A percentile compares a stretch with the other conserved stretches of the same genome.
Conservation (phyloP, 1,284 basidiomycete species). For the Rhodofomes roseus region DNA sequence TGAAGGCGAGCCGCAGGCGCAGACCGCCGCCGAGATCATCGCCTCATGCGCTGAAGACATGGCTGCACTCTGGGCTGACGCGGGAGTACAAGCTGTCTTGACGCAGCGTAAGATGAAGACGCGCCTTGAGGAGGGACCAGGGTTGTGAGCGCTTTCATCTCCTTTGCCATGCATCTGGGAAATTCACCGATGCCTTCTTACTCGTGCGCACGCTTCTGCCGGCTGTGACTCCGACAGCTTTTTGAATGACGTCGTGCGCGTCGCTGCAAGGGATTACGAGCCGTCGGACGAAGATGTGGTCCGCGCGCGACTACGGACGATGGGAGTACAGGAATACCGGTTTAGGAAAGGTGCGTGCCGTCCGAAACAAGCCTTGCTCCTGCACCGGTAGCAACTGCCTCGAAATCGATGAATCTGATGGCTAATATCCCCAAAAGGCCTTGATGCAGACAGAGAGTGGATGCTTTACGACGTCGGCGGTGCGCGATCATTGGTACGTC, state of each 20-base stretch:
- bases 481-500: slow-evolving; percentile 24
- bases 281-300: slow-evolving; percentile 71
- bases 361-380: not conserved
- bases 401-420: slow-evolving; percentile 1
- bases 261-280: slow-evolving; percentile 52
- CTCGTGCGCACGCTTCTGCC: not conserved
- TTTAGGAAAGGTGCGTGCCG: slow-evolving; percentile 19
- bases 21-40: slow-evolving; percentile 43
- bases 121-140: slow-evolving; percentile 62
- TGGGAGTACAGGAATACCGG: slow-evolving; percentile 34
- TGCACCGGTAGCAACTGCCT: not conserved
- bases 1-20: slow-evolving; percentile 32
- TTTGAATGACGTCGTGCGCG: slow-evolving; percentile 60
- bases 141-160: slow-evolving; percentile 51
- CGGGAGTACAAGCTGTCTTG: slow-evolving; percentile 51
- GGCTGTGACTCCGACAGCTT: slow-evolving; percentile 35
- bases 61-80: slow-evolving; percentile 60
- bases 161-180: slow-evolving; percentile 7
- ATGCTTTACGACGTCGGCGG: slow-evolving; percentile 36
- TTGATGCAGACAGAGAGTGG: slow-evolving; percentile 28
- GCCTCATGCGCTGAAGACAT: slow-evolving; percentile 59
- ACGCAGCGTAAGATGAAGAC: slow-evolving; percentile 36
- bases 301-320: slow-evolving; percentile 53
- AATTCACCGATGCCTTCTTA: slow-evolving; percentile 14
- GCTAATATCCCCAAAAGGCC: slow-evolving; percentile 6